These are phyloP conservation scores for Trematosphaeria pertusa DNA, from an alignment of 2,329 filamentous ascomycete species.

Conservation along the genomic window DNA sequence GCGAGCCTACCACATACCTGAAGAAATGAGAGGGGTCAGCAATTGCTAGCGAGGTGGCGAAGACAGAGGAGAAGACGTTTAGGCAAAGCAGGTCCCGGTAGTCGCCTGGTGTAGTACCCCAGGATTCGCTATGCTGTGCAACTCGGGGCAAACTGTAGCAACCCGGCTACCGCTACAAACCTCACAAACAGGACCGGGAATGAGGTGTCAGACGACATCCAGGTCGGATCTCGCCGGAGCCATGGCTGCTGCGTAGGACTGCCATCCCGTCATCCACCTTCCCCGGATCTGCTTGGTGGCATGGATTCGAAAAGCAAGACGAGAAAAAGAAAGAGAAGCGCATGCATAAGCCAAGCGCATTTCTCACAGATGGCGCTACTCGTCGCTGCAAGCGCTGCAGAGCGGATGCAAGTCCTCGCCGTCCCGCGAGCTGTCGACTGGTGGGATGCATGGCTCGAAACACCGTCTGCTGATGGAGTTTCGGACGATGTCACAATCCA, in stretches of 20 bases:
- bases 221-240: no score
- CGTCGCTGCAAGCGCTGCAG: slow-evolving; percentile 13
- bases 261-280: no score
- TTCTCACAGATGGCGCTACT: slow-evolving; percentile 11
- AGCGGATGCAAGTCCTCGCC: slow-evolving; percentile 6
- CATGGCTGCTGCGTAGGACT: no score
- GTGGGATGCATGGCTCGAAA: slow-evolving; percentile 10
- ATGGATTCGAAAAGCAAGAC: background rate
- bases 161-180: background rate
- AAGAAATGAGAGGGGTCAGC: background rate
- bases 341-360: slow-evolving; percentile 2
- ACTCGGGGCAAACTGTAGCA: background rate
- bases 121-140: slow-evolving; percentile 2
- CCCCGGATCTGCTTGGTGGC: background rate
- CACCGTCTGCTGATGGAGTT: slow-evolving; percentile 2
- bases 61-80: background rate
- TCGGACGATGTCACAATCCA: background rate
- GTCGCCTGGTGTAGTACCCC: no score
- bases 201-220: background rate
- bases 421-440: background rate
- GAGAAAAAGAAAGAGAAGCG: background rate
- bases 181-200: background rate
- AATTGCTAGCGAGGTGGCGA: background rate
- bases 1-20: no score
- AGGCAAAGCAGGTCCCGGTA: no score